Base-by-base conservation (phyloP, 1,139 yeast genomes). In the Pichia norvegensis region DNA sequence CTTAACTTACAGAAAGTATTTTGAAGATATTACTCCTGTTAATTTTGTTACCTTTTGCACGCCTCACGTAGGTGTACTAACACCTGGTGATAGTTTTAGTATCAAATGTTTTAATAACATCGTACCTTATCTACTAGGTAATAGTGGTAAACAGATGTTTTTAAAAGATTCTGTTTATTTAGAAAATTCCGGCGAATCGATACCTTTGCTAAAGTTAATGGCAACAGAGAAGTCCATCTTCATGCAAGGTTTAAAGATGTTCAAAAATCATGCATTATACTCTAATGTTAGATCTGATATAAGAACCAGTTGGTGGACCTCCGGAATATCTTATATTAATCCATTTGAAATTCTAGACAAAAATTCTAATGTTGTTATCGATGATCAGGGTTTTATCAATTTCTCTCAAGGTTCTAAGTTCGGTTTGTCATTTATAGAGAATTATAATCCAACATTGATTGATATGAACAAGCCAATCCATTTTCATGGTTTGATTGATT, bases 281-380 rank as follows among this genome's bases (percentile, higher is more conserved):
- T 84, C 92, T 5, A 86, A 86, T 62, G 73, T 82, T 37, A 74
- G 83, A 49, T 84, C 85, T 53, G 95, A 86, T 64, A 80, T 78
- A 55, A 73, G 95, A 54, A 80, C 94, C 5, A 75, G 85, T 29
- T 86, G 86, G 81, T 85, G 84, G 72, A 85, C 95, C 0, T 72
- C 95, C 0, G 84, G 85, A 2, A 82, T 84, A 29, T 75, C 84
- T 2, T 58, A 67, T 11, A 65, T 67, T 20, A 94, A 86, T 57
- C 94, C 94, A 1, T 85, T 74, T 58, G 69, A 66, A 45, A 57
- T 62, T 17, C 56, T 63, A 16, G 62, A 61, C 46, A 53, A 56
- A 31, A 56, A 61, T 36, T 57, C 61, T 19, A 52, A 49, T 20
- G 56, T 60, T 31, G 48, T 40, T 21, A 60, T 61, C 20, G 62